Base-by-base conservation (phyloP, 179 eudicot species). In the Silene noctiflora region DNA sequence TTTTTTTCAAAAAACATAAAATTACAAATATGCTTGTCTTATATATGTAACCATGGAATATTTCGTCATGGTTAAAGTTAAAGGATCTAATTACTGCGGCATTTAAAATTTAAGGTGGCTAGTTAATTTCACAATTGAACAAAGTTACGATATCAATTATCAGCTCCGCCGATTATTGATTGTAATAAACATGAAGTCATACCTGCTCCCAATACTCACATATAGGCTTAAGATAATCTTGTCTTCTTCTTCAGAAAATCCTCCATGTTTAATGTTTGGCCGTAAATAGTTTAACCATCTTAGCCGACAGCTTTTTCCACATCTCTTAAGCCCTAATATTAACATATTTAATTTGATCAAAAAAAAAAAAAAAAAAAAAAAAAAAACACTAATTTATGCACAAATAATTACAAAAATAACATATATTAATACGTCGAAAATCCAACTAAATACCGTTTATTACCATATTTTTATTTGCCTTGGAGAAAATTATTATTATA, bases 121-220 rank as follows among this genome's bases (percentile, higher is more conserved):
- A n/a, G n/a, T 3, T 51, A 51, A 51, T 51, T 13, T 51, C 56
- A 51, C 56, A 3, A 1, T 51, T 13, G 17, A 51, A 51, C 11
- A 39, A 39, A 39, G 46, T 39, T 39, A 6, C 14, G 56, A 14
- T 4, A 51, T 51, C 6, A 51, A 51, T 51, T 51, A 16, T 16
- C 4, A 48, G 16, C 16, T 9, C 16, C 17, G 55, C 55, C 55
- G 55, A 48, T 48, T 48, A 51, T 51, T 4, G 58, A 51, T 12
- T 1, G 33, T 3, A 27, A 19, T 46, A 53, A 39, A 27, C 29
- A 4, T 64, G 25, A 5, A 20, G 12, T 25, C 22, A 58, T 73
- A 91, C 97, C 97, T 87, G 94, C 97, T 91, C 33, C 97, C 97
- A 55, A 91, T 91, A 70, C 92, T 91, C 44, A 90, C 84, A 82